Evolutionary conservation across 176 grass and related monocot genomes (phyloP), one percentile per base, ranked within the genome.

Genomic region (Avena eriantha): DNA sequence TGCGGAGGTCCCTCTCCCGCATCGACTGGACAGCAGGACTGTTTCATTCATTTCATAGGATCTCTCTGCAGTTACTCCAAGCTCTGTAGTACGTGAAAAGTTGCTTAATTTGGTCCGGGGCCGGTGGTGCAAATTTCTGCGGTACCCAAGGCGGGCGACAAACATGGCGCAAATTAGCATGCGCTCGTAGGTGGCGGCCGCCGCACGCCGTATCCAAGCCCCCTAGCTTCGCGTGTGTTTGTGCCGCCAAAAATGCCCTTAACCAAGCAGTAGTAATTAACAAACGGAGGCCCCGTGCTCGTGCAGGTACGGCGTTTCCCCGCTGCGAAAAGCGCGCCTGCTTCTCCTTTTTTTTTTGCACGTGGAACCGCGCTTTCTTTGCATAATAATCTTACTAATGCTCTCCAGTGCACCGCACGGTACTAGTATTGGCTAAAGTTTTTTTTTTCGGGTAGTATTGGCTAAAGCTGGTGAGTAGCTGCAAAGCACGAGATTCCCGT

Each of bases 401-500:
- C 63, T 12, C 63, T 5, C 10, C 29, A 48, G 19, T 16, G 82
- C 54, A 21, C 50, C 10, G 55, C 39, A 57, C 51, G 53, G 68
- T 69, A 60, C 69, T 16, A 36, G 29, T 29, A 29, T 29, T 29
- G 29, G 29, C 29, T 29, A 29, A 29, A 29, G 29, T 29, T 29
- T 29, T 29, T 29, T 29, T 29, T 29, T 29, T 1, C 29, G 29
- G 29, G 29, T 29, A 2, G 29, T 29, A 29, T 29, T 29, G 29
- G 34, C 13, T 64, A 77, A 51, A 0, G 39, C 1, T 7, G 15
- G 31, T 26, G 17, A 45, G 19, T n/a, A 63, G 82, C 56, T 76
- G 71, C 82, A 51, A 50, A 76, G 83, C 83, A 51, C 18, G 26
- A 36, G 64, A 72, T 70, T 69, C 79, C 70, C 45, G 19, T 31